phyloP scores from a whole-genome alignment of 495 filamentous ascomycete genomes.

The Talaromyces adpressus region DNA sequence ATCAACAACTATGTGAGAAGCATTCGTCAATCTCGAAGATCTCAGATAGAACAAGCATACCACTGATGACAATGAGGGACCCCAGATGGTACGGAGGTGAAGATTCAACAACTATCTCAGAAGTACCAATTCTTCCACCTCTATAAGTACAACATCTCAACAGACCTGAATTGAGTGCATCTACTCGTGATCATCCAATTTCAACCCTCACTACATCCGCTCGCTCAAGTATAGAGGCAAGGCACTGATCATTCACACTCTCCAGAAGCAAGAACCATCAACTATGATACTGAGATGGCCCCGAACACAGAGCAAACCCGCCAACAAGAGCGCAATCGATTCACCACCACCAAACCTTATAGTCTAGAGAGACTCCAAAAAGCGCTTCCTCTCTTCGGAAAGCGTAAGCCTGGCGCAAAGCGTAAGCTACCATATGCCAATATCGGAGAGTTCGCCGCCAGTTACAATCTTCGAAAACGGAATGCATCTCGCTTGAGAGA shows the following conservation, averaged over 20 bases:
- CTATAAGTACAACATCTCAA: neutral
- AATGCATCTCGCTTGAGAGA: neutral
- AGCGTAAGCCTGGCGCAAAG: neutral
- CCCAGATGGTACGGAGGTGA: neutral
- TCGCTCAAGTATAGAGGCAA: neutral
- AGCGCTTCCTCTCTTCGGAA: neutral
- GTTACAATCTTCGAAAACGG: neutral
- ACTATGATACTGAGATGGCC: neutral
- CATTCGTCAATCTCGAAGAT: neutral
- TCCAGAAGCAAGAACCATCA: neutral
- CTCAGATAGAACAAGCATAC: neutral
- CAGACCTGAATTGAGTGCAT: neutral
- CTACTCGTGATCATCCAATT: neutral
- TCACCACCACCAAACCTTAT: neutral
- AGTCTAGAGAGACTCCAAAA: neutral
- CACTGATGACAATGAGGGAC: neutral
- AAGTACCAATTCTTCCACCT: neutral
- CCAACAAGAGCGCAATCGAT: neutral
- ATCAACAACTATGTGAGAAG: neutral
- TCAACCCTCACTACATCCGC: neutral
- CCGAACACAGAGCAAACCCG: neutral
- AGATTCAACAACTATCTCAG: neutral
- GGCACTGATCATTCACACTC: neutral
- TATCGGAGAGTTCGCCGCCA: neutral
- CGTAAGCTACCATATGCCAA: neutral